These are phyloP conservation scores for Rosa rugosa DNA, from an alignment of 306 rosid species.

Conservation along the genomic window DNA sequence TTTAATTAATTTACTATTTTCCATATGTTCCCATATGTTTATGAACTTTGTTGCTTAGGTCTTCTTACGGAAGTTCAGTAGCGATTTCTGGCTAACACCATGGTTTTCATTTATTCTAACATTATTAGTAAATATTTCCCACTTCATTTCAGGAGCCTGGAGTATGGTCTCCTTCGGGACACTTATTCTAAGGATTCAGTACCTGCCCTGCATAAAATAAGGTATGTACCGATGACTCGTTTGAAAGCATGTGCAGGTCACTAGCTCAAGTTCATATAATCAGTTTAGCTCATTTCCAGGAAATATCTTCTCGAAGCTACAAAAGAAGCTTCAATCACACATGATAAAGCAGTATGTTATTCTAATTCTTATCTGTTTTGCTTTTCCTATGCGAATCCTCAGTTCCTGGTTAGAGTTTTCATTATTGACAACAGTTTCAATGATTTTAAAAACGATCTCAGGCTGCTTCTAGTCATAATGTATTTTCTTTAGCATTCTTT, in stretches of 20 bases:
- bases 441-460: background rate
- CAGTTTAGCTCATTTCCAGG: conserved; percentile 37
- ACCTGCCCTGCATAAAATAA: conserved; percentile 83
- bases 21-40: background rate
- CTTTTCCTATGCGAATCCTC: background rate
- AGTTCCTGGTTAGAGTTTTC: conserved; percentile 1
- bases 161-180: conserved; percentile 65
- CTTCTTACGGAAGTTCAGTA: background rate
- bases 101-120: conserved; percentile 4
- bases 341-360: conserved; percentile 80
- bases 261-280: conserved; percentile 10
- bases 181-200: conserved; percentile 84
- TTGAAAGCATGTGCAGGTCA: conserved; percentile 19
- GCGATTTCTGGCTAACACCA: background rate
- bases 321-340: conserved; percentile 82
- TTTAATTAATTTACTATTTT: background rate
- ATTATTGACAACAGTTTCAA: background rate
- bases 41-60: background rate
- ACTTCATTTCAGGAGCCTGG: conserved; percentile 60
- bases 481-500: background rate
- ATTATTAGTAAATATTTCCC: conserved; percentile 22
- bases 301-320: conserved; percentile 88
- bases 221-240: conserved; percentile 36
- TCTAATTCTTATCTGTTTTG: conserved; percentile 1
- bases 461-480: background rate